Base-by-base conservation (phyloP, 2,329 filamentous ascomycete species). In the Trichophyton mentagrophytes region DNA sequence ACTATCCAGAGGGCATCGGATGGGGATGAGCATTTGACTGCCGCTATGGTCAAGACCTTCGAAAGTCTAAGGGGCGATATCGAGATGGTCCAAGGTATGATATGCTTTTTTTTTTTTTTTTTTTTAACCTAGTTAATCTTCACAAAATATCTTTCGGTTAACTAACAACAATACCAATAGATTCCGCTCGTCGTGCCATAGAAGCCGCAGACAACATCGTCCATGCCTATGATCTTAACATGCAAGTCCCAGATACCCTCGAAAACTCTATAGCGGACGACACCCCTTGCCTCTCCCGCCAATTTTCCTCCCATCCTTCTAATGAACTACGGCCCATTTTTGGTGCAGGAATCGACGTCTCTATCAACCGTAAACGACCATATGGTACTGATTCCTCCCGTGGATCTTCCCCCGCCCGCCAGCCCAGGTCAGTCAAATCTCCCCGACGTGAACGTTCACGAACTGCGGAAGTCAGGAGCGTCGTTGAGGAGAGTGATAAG, bases 171-270 rank as follows among this genome's bases (percentile, higher is more conserved):
- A 66, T 64, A 84, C 22, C 33, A 5, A 44, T 30, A 57, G 86
- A 88, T 68, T 88, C 85, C 69, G 86, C 86, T 60, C 80, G 85
- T 68, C 79, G 86, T 62, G 86, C 86, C 1, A 84, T 89, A 3
- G 86, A 88, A 71, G 86, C 86, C 20, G 86, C 86, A 6, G 86
- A 89, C 69, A 89, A 89, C 66, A 85, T 89, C 17, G 85, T 89
- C 8, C 85, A 88, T 71, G 86, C 86, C 11, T 88, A 88, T 66
- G 86, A 88, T 67, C 81, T 88, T 72, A 85, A 88, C 67, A 86
- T 88, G 84, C 82, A 86, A 66, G 79, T 89, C 47, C 85, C 86
- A n/a, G 83, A 86, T 64, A 83, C 80, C 11, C 82, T 81, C 6
- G 71, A 77, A 51, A 74, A 76, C 40, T 76, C 73, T 25, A 61